Evolutionary conservation across 306 rosid species (phyloP), one percentile per base, ranked within the genome.

Genomic region (Quillaja saponaria): DNA sequence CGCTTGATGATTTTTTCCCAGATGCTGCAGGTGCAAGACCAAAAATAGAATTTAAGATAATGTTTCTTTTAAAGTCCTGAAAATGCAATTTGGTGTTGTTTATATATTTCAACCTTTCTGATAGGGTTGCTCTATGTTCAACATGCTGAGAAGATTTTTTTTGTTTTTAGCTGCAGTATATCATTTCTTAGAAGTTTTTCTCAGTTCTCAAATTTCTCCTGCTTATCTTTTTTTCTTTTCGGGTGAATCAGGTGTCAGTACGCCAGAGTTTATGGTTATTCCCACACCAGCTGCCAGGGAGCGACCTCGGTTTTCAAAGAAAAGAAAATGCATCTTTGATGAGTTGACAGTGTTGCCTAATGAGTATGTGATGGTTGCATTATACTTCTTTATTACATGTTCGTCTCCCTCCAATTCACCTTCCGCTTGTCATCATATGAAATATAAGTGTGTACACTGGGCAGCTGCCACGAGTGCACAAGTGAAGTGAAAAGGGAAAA

Each of bases 321-420:
- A 86, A 81, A 84, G 96, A 73, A 88, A 81, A 79, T 40, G 58
- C 50, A 38, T 65, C 58, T 6, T 84, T 61, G 96, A 92, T 69
- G 65, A 71, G 61, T 21, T 35, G 49, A 19, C 34, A 16, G 64
- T 88, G 59, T 72, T 88, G 71, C 67, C 90, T 49, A 76, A 65
- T 45, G 60, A 76, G 95, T 88, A 88, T 49, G 98, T 74, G 64
- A 20, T 70, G 38, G 15, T 51, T 16, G 52, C n/a, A 66, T 38
- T 25, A 34, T 28, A 42, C 55, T 66, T 40, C 61, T 33, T 61
- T 64, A 34, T 35, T 38, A 39, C 10, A 11, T 8, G 6, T 13
- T 45, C 51, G 62, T 33, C 57, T 25, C 31, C 31, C 31, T 25
- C 31, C 31, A n/a, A n/a, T n/a, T n/a, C n/a, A n/a, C 31, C 2